A percentile compares a stretch with the other conserved stretches of the same genome.
These are phyloP conservation scores for Russula olivacea DNA, from an alignment of 768 basidiomycete species.

Conservation along the genomic window DNA sequence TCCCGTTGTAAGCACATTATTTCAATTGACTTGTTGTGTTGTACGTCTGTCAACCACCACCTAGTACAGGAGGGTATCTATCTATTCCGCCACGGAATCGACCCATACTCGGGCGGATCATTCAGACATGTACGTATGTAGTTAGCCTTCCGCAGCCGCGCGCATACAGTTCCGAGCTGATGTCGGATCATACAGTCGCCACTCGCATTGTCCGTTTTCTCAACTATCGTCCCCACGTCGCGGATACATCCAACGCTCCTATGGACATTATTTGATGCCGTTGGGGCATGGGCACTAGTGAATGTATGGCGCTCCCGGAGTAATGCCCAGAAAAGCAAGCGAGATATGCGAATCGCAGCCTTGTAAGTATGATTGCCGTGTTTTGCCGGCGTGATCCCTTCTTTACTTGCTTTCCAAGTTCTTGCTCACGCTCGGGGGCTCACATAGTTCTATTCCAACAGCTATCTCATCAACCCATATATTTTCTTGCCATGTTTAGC, in stretches of 20 bases:
- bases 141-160: neutral
- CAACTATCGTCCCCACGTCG: constrained; percentile 57
- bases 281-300: constrained; percentile 63
- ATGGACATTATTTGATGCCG: constrained; percentile 66
- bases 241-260: constrained; percentile 44
- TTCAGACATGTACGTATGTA: constrained; percentile 72
- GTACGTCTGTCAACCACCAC: constrained; percentile 13
- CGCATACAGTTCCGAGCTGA: neutral
- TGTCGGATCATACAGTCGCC: constrained; percentile 54
- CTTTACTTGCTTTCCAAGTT: neutral
- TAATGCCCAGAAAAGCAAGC: constrained; percentile 39
- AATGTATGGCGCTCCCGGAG: constrained; percentile 63
- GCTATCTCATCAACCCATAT: constrained; percentile 90
- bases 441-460: constrained; percentile 30
- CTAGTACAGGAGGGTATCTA: constrained; percentile 88
- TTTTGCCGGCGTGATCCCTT: too few relatives aligned
- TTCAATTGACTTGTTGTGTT: too few relatives aligned
- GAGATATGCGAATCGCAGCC: constrained; percentile 59
- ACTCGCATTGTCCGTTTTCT: constrained; percentile 68
- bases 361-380: constrained; percentile 43
- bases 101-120: constrained; percentile 82
- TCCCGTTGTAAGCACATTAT: constrained; percentile 53
- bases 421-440: neutral
- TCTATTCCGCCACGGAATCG: constrained; percentile 66
- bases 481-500: constrained; percentile 73